Conservation (phyloP, 192 early-diverging fungal genomes). For the Coemansia sp. region DNA sequence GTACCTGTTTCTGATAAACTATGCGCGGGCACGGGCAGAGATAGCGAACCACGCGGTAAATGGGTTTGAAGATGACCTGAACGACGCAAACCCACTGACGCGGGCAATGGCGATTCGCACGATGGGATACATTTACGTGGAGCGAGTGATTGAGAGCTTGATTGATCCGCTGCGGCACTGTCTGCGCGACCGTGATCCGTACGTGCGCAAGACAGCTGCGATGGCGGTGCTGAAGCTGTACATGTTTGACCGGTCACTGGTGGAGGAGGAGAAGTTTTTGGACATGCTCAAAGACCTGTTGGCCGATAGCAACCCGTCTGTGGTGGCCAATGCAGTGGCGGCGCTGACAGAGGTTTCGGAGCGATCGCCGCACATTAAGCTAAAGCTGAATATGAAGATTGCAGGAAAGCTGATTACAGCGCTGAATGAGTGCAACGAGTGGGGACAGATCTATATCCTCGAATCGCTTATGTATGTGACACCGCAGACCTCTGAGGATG, state of each 20-base stretch:
- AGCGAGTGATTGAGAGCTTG: constrained; percentile 92
- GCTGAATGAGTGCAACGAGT: constrained; percentile 96
- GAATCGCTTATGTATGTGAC: constrained; percentile 89
- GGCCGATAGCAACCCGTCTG: constrained; percentile 87
- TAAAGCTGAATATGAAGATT: constrained; percentile 79
- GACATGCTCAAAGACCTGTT: constrained; percentile 85
- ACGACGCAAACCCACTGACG: constrained; percentile 92
- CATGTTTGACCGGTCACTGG: constrained; percentile 81
- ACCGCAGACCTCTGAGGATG: constrained; percentile 83
- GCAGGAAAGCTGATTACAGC: constrained; percentile 91
- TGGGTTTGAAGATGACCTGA: constrained; percentile 96
- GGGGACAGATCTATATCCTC: constrained; percentile 94
- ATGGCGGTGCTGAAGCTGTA: constrained; percentile 93
- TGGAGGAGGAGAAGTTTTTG: constrained; percentile 86
- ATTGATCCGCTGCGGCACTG: constrained; percentile 89
- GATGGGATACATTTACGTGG: constrained; percentile 96
- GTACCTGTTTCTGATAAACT: constrained; percentile 98
- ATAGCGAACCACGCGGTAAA: constrained; percentile 95
- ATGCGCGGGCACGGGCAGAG: constrained; percentile 94
- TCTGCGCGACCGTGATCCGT: constrained; percentile 89
- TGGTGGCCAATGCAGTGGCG: constrained; percentile 94
- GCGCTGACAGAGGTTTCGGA: constrained; percentile 94
- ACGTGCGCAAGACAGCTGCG: constrained; percentile 95
- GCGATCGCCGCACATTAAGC: constrained; percentile 78
- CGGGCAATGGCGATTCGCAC: constrained; percentile 95